Evolutionary conservation across 495 filamentous ascomycete species (phyloP), one percentile per base, ranked within the genome.

Genomic region (Penicillium odoratum): DNA sequence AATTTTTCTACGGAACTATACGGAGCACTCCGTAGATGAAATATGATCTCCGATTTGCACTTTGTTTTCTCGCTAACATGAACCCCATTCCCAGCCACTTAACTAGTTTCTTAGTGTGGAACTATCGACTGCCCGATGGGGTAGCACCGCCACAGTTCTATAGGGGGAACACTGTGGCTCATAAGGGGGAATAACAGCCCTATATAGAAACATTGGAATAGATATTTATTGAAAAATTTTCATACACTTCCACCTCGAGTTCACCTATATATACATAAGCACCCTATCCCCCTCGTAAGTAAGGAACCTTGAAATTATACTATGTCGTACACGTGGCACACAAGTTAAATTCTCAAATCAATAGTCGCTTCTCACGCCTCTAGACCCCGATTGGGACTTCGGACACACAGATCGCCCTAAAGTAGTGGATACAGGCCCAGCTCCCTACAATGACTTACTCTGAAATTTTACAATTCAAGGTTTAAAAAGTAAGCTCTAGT

Each of bases 261-360:
- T 21, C 21, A 21, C 21, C 21, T 21, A 21, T 21, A 1, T 21
- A 21, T 21, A 21, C 21, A 33, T 33, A 33, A 6, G 0, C 31
- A 33, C 5, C 31, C 31, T 10, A 33, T 3, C 2, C 9, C 1
- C 21, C 21, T n/a, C n/a, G 2, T 21, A 21, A 21, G 21, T 21
- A 36, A 36, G 33, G 33, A 11, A 13, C 21, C 21, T 33, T 26
- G 15, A 25, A 25, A 25, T 29, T 3, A 34, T 25, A n/a, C n/a
- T 34, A 34, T 25, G 33, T 51, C 40, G 48, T 51, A 51, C 48
- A 51, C 48, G 48, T 51, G 48, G 48, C 48, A 51, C 18, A 25
- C 28, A 21, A 46, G 4, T 25, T 9, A 46, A 18, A 46, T 46
- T 25, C 16, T 9, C 43, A 26, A 46, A 10, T 26, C 18, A 26